These are phyloP conservation scores for Vitis rupestris DNA, from an alignment of 164 flowering plant genomes.

Conservation along the genomic window DNA sequence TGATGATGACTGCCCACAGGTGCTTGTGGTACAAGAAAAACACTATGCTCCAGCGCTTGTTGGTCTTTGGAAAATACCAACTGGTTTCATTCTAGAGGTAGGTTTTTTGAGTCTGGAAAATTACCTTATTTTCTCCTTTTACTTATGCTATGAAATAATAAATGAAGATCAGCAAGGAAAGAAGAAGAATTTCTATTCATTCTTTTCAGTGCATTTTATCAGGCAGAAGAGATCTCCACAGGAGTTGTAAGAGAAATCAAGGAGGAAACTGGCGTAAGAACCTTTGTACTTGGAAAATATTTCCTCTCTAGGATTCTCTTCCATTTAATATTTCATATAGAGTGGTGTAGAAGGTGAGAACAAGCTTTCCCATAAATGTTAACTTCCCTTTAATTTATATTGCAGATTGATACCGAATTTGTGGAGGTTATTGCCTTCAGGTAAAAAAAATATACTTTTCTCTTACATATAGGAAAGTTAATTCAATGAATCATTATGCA, in stretches of 20 bases:
- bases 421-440: conserved; percentile 89
- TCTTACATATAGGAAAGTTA: neutral
- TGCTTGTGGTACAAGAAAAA: conserved; percentile 92
- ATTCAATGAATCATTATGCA: too few species aligned
- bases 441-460: conserved; percentile 27
- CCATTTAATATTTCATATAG: neutral
- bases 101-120: neutral
- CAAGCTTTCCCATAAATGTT: neutral
- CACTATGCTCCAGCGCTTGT: conserved; percentile 45
- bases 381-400: neutral
- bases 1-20: conserved; percentile 33
- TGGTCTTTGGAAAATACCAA: conserved; percentile 84
- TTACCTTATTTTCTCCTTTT: neutral
- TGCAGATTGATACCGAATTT: conserved; percentile 86
- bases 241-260: conserved; percentile 91
- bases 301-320: neutral
- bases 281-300: neutral
- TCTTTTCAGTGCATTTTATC: conserved; percentile 3
- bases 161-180: neutral
- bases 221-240: conserved; percentile 80
- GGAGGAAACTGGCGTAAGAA: conserved; percentile 94
- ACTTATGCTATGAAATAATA: too few species aligned
- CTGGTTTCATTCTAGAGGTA: conserved; percentile 87
- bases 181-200: neutral
- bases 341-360: neutral